These are phyloP conservation scores for Leccinum rimulosum DNA, from an alignment of 768 basidiomycete species.

Conservation along the genomic window DNA sequence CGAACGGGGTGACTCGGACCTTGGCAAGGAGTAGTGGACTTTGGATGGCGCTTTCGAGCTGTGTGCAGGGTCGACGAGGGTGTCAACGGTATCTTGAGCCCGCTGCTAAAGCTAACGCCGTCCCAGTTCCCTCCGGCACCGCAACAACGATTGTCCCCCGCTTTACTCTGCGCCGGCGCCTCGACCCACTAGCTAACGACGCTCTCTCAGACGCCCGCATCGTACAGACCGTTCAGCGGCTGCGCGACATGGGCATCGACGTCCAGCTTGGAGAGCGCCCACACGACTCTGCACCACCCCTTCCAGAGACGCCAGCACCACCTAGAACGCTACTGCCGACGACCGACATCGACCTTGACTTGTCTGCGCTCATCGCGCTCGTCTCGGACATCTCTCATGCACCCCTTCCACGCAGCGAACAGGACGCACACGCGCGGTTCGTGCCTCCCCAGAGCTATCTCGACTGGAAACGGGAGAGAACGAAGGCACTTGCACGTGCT, in stretches of 20 bases:
- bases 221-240: conserved; percentile 49
- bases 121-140: conserved; percentile 25
- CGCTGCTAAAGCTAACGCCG: conserved; percentile 48
- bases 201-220: conserved; percentile 53
- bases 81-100: no score
- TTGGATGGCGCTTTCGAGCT: no score
- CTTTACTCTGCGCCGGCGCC: conserved; percentile 61
- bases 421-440: conserved; percentile 64
- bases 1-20: no score
- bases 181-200: conserved; percentile 42
- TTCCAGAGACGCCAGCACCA: no score
- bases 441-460: conserved; percentile 54
- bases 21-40: no score
- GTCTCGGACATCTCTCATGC: conserved; percentile 81
- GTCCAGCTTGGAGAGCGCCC: conserved; percentile 60
- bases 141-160: not conserved
- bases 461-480: conserved; percentile 52
- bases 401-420: conserved; percentile 51
- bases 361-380: conserved; percentile 82
- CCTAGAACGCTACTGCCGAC: conserved; percentile 44
- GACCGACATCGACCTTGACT: conserved; percentile 68
- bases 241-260: conserved; percentile 62
- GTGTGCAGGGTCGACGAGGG: no score
- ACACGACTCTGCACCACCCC: conserved; percentile 7
- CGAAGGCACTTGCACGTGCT: conserved; percentile 1